Base-by-base conservation (phyloP, 2,329 filamentous ascomycete genomes). In the Lithohypha guttulata region DNA sequence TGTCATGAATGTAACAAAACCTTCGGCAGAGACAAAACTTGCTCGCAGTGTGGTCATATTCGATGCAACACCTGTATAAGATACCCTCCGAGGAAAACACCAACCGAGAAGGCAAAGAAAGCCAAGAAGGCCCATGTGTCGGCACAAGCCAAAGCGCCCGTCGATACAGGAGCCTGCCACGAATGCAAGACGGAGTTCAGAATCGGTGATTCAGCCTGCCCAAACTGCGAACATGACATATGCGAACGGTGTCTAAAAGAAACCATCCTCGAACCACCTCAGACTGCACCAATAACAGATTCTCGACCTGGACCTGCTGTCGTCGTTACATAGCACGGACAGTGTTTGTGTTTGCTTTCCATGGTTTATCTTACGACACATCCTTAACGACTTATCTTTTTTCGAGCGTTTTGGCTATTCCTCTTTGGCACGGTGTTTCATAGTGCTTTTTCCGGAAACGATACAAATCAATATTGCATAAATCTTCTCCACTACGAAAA, bases 61-160 rank as follows among this genome's bases (percentile, higher is more conserved):
- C 76, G 84, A 49, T 95, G 87, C 72, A 81, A 75, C 55, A 77
- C 81, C 54, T 95, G 87, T 58, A 74, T 77, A 19, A 77, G 84
- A 40, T 75, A 81, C 52, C 86, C 86, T 22, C 66, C 73, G 38
- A 77, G 78, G 63, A 76, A 73, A 49, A 19, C 20, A n/a, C n/a
- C n/a, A 29, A 19, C 23, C 23, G 70, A 77, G 54, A 71, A 71
- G 48, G 68, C 38, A 19, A 43, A 43, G 32, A 25, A 20, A 29
- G 6, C 22, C 4, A 21, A n/a, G 10, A 37, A 34, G 13, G 6
- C 18, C 14, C 5, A 15, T 14, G 4, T 13, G 6, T 6, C 14
- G 9, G 29, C 14, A 14, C 6, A n/a, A n/a, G n/a, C n/a, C n/a
- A n/a, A n/a, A n/a, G 15, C 26, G 4, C 26, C 26, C 6, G 15